A percentile compares a stretch with the other conserved stretches of the same genome.
These are phyloP conservation scores for Berkeleyomyces rouxiae DNA, from an alignment of 2,329 filamentous ascomycete genomes.

Conservation along the genomic window DNA sequence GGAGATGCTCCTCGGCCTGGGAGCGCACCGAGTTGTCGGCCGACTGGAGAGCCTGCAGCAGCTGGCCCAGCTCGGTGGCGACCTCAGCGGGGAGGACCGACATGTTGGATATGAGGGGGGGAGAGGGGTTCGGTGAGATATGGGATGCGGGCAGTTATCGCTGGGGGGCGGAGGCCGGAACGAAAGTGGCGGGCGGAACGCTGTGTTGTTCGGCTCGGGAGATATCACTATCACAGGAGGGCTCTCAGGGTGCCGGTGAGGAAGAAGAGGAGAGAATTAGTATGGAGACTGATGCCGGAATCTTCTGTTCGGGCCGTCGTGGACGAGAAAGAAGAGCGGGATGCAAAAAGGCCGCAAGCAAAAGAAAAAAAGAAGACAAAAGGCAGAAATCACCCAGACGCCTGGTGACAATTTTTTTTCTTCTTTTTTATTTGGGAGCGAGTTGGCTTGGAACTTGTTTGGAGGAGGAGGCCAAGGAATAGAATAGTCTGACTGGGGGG, in stretches of 20 bases:
- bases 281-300: background rate
- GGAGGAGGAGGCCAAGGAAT: background rate
- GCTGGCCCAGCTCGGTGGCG: slow-evolving; percentile 67
- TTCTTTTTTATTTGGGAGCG: slow-evolving; percentile 7
- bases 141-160: background rate
- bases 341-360: background rate
- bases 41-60: slow-evolving; percentile 77
- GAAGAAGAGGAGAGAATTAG: slow-evolving; percentile 3
- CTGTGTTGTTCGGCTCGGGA: background rate
- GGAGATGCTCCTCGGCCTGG: slow-evolving; percentile 77
- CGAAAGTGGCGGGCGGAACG: background rate
- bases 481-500: background rate
- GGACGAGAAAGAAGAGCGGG: background rate
- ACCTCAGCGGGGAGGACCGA: slow-evolving; percentile 74
- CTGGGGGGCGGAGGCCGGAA: background rate
- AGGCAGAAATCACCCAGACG: slow-evolving; percentile 7
- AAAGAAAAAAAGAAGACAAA: background rate
- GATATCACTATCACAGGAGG: background rate
- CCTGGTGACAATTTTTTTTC: slow-evolving; percentile 7
- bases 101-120: slow-evolving; percentile 34
- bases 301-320: background rate
- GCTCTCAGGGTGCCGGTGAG: background rate
- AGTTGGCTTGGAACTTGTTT: slow-evolving; percentile 1
- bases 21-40: slow-evolving; percentile 74
- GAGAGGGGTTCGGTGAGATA: background rate